A percentile compares a stretch with the other conserved stretches of the same genome.
Conservation (phyloP, 2,329 filamentous ascomycete species). For the Neurospora sp. region DNA sequence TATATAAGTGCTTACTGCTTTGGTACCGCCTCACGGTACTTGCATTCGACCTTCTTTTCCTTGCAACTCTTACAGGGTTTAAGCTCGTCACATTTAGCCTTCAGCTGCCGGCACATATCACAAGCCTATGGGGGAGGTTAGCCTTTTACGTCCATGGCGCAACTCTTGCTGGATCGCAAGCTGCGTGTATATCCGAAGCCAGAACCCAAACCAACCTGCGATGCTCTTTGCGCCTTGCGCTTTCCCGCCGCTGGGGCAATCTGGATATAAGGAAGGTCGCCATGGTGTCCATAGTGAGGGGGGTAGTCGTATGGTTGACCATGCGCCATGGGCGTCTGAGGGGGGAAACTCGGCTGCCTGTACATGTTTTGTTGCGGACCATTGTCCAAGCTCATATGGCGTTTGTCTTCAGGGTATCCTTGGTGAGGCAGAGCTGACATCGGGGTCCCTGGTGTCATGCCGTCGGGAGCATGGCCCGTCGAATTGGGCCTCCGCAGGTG, state of each 20-base stretch:
- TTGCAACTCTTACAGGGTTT: conserved; percentile 79
- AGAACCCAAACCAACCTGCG: conserved; percentile 36
- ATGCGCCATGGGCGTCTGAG: conserved; percentile 30
- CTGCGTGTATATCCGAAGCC: not conserved
- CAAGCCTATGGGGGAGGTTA: conserved; percentile 55
- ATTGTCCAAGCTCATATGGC: conserved; percentile 46
- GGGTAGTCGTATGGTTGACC: conserved; percentile 25
- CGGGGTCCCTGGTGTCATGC: conserved; percentile 24
- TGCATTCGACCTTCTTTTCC: conserved; percentile 74
- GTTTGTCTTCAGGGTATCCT: conserved; percentile 36
- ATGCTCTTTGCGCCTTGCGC: conserved; percentile 56
- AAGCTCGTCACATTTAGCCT: conserved; percentile 86
- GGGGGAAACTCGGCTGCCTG: conserved; percentile 31
- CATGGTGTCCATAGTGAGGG: conserved; percentile 25
- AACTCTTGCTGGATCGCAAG: not conserved
- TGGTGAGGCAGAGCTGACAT: conserved; percentile 28
- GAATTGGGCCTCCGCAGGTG: conserved; percentile 43
- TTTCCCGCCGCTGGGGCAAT: conserved; percentile 39
- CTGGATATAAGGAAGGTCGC: conserved; percentile 29
- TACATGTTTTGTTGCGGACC: conserved; percentile 33
- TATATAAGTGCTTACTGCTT: conserved; percentile 59
- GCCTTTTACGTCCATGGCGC: not conserved
- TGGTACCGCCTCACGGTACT: conserved; percentile 82
- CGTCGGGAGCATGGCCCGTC: conserved; percentile 31
- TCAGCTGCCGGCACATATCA: conserved; percentile 77